These are phyloP conservation scores for Septoria linicola DNA, from an alignment of 2,329 filamentous ascomycete genomes.

Conservation along the genomic window DNA sequence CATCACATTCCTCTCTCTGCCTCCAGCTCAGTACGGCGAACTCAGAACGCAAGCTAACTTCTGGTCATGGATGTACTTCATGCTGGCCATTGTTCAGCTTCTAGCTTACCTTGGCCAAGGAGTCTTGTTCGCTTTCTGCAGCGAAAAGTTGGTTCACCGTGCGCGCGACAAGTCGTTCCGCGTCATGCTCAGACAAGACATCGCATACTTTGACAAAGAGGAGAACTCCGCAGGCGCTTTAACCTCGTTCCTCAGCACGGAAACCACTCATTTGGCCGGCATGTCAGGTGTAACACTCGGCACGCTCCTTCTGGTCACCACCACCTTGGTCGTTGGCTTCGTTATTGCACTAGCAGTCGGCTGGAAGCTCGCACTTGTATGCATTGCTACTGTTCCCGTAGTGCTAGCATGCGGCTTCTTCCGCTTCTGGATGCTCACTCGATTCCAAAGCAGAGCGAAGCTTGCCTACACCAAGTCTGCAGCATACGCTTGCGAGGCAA, in stretches of 20 bases:
- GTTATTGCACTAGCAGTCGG: constrained; percentile 70
- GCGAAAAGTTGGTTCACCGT: constrained; percentile 79
- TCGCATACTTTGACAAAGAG: constrained; percentile 84
- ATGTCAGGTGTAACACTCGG: constrained; percentile 85
- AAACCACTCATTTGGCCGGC: constrained; percentile 84
- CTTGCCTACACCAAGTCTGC: constrained; percentile 76
- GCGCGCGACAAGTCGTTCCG: constrained; percentile 82
- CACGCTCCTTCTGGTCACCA: constrained; percentile 75
- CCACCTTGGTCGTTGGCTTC: constrained; percentile 75
- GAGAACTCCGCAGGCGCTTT: constrained; percentile 87
- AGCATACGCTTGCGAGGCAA: constrained; percentile 87
- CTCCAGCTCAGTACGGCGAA: constrained; percentile 51
- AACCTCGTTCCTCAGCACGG: constrained; percentile 83
- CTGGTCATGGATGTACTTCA: constrained; percentile 85
- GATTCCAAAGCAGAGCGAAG: constrained; percentile 77
- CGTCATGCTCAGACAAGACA: constrained; percentile 86
- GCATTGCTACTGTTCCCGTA: constrained; percentile 73
- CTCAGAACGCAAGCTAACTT: constrained; percentile 74
- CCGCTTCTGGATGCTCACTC: constrained; percentile 78
- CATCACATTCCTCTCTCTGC: constrained; percentile 68
- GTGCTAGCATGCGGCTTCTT: constrained; percentile 80
- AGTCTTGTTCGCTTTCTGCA: constrained; percentile 75
- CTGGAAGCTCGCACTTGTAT: constrained; percentile 86
- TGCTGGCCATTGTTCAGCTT: constrained; percentile 74
- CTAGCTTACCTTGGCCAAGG: constrained; percentile 68